Base-by-base conservation (phyloP, 345 rosid genomes). In the Litchi chinensis region DNA sequence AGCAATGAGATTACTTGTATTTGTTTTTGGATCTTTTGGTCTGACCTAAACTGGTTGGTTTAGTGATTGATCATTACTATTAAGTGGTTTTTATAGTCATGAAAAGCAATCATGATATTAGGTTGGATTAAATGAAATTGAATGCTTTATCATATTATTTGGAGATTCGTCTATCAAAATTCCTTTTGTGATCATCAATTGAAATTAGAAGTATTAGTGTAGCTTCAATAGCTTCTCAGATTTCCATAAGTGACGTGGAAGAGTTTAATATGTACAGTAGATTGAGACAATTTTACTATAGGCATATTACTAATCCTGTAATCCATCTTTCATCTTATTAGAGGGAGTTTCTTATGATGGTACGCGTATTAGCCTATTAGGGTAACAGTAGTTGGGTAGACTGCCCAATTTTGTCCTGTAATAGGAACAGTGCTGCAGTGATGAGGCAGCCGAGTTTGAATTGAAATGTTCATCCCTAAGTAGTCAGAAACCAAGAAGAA, bases 41-140 rank as follows among this genome's bases (percentile, higher is more conserved):
- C 5, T 50, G 41, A 26, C 39, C 41, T 46, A 3, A 4, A 28
- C 19, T 70, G 3, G 8, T 5, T 44, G 72, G 32, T 68, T 24
- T 22, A 57, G 13, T 52, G 21, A 64, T 44, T 16, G 37, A 32
- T 48, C 46, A 46, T 59, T 40, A 22, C 7, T 43, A 65, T 64
- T 46, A 8, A 37, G 48, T 75, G 26, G 8, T 57, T 73, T 59
- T 37, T 56, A 26, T 11, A 5, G n/a, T 40, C n/a, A 8, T 32
- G 44, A 8, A 39, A 5, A 15, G 7, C 41, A 13, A 13, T 41
- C 10, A 60, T 74, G 15, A 43, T 39, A 26, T 8, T 62, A 26
- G 77, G 43, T 63, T 50, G 63, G 26, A 48, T 46, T 46, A 40
- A 10, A 5, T 75, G 8, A 65, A 75, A 73, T 37, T 52, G 21